Evolutionary conservation across 2,329 filamentous ascomycete species (phyloP).

Genomic region (Pyrenochaeta sp.): DNA sequence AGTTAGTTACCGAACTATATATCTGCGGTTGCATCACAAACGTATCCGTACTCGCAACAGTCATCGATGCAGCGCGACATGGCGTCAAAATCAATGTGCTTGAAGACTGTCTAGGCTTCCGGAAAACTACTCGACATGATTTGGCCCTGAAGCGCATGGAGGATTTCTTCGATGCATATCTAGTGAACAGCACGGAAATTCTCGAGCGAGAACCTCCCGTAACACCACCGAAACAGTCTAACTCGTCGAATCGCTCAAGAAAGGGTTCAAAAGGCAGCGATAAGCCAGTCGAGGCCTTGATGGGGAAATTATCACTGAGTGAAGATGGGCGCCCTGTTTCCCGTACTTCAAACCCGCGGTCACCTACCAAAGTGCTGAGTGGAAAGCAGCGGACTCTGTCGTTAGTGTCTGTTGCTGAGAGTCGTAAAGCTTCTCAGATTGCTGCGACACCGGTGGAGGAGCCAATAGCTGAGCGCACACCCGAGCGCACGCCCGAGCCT

Average conservation of each 20-base stretch:
- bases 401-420: slow-evolving; percentile 29
- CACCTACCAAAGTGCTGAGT: slow-evolving; percentile 27
- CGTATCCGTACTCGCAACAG: slow-evolving; percentile 88
- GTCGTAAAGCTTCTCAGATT: slow-evolving; percentile 23
- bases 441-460: not conserved
- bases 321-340: slow-evolving; percentile 12
- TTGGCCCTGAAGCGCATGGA: slow-evolving; percentile 74
- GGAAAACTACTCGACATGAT: slow-evolving; percentile 72
- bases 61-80: slow-evolving; percentile 86
- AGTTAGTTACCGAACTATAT: slow-evolving; percentile 86
- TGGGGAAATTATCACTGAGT: slow-evolving; percentile 31
- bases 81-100: slow-evolving; percentile 87
- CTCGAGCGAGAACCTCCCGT: slow-evolving; percentile 48
- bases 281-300: slow-evolving; percentile 30
- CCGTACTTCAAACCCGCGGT: slow-evolving; percentile 11
- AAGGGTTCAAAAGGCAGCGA: slow-evolving; percentile 17
- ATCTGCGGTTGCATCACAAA: slow-evolving; percentile 89
- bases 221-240: slow-evolving; percentile 7
- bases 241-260: slow-evolving; percentile 9
- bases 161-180: slow-evolving; percentile 76
- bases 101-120: slow-evolving; percentile 87
- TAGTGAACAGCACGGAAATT: slow-evolving; percentile 68
- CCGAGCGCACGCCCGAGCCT: slow-evolving; percentile 8
- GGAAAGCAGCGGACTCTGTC: slow-evolving; percentile 31
- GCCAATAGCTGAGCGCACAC: not conserved